Evolutionary conservation across 805 yeast species (phyloP).

Genomic region (Saturnispora mendoncae): DNA sequence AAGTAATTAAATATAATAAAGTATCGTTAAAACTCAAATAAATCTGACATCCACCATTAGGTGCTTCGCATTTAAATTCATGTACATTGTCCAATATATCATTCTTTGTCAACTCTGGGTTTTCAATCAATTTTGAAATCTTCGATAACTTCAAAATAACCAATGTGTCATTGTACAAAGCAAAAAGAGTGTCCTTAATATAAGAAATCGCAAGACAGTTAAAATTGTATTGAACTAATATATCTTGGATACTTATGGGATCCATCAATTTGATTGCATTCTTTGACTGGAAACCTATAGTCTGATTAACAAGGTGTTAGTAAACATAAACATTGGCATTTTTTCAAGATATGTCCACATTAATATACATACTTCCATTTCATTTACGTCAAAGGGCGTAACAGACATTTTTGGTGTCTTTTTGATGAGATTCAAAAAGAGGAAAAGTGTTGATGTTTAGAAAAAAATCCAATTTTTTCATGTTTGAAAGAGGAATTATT

Average conservation of each 20-base stretch:
- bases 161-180: slow-evolving; percentile 15
- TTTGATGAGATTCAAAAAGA: too few species aligned
- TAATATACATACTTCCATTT: slow-evolving; percentile 20
- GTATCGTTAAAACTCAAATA: slow-evolving; percentile 19
- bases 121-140: slow-evolving; percentile 15
- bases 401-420: slow-evolving; percentile 7
- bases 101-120: slow-evolving; percentile 10
- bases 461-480: too few species aligned
- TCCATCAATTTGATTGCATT: slow-evolving; percentile 21
- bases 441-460: too few species aligned
- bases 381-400: slow-evolving; percentile 13
- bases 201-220: slow-evolving; percentile 20
- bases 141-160: slow-evolving; percentile 16
- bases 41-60: slow-evolving; percentile 16
- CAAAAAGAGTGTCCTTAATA: slow-evolving; percentile 16
- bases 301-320: slow-evolving; percentile 14
- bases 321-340: background rate
- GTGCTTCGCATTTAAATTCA: background rate
- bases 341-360: too few species aligned
- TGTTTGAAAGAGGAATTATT: too few species aligned
- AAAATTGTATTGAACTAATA: slow-evolving; percentile 4
- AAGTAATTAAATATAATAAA: slow-evolving; percentile 14
- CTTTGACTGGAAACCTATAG: slow-evolving; percentile 26
- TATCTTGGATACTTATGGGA: slow-evolving; percentile 1
- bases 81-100: slow-evolving; percentile 6